These are phyloP conservation scores for Scheffersomyces parashehatae DNA, from an alignment of 1,139 yeast species.

Conservation along the genomic window DNA sequence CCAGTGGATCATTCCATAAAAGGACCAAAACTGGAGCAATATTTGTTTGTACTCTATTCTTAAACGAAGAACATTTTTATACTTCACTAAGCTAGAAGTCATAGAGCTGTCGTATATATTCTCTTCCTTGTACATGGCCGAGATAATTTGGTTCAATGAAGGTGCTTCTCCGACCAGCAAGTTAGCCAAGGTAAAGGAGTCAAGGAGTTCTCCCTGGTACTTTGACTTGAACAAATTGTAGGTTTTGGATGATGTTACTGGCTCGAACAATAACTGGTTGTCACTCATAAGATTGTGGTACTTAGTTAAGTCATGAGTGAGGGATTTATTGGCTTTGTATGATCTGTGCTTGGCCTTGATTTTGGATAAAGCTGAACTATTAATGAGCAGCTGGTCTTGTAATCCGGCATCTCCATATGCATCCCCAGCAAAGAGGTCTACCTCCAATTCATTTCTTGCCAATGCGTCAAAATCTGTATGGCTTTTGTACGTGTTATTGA, in stretches of 20 bases:
- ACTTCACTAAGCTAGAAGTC: slow-evolving; percentile 31
- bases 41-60: slow-evolving; percentile 44
- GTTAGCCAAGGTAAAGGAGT: slow-evolving; percentile 33
- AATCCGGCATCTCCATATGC: slow-evolving; percentile 24
- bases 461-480: background rate
- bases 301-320: slow-evolving; percentile 16
- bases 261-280: slow-evolving; percentile 41
- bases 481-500: slow-evolving; percentile 13
- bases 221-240: slow-evolving; percentile 16
- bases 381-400: slow-evolving; percentile 11
- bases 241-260: slow-evolving; percentile 19
- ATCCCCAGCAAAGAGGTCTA: slow-evolving; percentile 22
- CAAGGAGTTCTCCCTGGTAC: slow-evolving; percentile 26
- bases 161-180: slow-evolving; percentile 43
- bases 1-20: slow-evolving; percentile 43
- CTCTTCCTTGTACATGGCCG: slow-evolving; percentile 30
- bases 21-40: slow-evolving; percentile 46
- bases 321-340: slow-evolving; percentile 11
- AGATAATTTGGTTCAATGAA: slow-evolving; percentile 27
- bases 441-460: background rate
- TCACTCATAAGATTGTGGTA: slow-evolving; percentile 24
- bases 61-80: slow-evolving; percentile 38
- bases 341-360: slow-evolving; percentile 17
- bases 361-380: slow-evolving; percentile 14
- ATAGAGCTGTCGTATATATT: slow-evolving; percentile 12